Evolutionary conservation across 75 land plant species (phyloP).

Genomic region (Chamaecyparis obtusa): DNA sequence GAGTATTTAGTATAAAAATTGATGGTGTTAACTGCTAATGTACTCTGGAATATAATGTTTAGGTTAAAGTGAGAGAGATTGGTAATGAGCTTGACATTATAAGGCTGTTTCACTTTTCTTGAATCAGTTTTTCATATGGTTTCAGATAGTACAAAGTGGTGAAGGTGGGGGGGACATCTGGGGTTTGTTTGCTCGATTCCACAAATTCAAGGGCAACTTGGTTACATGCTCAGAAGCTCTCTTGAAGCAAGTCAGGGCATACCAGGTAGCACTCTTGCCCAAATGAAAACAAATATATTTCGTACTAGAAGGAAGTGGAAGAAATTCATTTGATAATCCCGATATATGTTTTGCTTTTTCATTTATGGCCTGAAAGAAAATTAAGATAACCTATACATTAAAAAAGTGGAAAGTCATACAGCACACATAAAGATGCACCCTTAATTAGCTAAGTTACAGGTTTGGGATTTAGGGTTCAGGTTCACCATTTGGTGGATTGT

Average conservation of each 20-base stretch:
- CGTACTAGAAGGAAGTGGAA: background rate
- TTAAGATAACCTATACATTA: background rate
- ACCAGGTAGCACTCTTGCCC: conserved; percentile 49
- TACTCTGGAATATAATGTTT: background rate
- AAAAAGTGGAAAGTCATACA: background rate
- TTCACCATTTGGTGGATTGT: too few relatives aligned
- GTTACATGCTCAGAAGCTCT: conserved; percentile 80
- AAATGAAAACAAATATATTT: background rate
- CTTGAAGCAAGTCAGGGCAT: conserved; percentile 90
- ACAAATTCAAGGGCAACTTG: conserved; percentile 67
- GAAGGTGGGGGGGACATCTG: conserved; percentile 55
- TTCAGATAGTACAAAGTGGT: conserved; percentile 51
- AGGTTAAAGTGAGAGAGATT: background rate
- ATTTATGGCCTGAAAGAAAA: background rate
- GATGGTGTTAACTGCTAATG: background rate
- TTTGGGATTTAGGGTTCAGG: too few relatives aligned
- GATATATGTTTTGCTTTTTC: background rate
- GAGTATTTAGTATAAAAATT: background rate
- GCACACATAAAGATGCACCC: background rate
- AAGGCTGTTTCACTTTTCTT: background rate
- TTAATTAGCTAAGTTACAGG: background rate
- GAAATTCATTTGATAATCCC: background rate
- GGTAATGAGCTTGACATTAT: background rate
- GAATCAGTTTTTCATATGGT: background rate
- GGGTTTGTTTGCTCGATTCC: conserved; percentile 98